phyloP scores from a whole-genome alignment of 495 filamentous ascomycete genomes.

The Penicillium canescens region DNA sequence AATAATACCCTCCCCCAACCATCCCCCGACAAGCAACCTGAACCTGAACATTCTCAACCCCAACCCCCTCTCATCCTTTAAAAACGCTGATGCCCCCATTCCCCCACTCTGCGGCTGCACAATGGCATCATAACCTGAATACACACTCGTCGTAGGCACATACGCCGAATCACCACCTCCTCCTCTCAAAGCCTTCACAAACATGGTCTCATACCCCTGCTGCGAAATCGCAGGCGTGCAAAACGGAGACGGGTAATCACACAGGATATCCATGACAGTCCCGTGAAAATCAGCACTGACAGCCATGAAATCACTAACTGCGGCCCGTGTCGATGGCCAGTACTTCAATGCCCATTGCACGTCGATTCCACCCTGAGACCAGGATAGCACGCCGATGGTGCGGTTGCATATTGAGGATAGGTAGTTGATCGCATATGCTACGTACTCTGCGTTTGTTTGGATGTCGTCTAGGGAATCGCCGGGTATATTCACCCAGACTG shows the following conservation, averaged over 20 bases:
- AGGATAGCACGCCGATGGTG: conserved; percentile 39
- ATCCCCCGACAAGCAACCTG: conserved; percentile 35
- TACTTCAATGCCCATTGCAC: conserved; percentile 52
- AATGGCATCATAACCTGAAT: conserved; percentile 39
- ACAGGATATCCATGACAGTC: conserved; percentile 29
- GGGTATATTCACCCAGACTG: conserved; percentile 54
- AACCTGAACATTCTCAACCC: conserved; percentile 44
- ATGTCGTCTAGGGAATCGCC: conserved; percentile 36
- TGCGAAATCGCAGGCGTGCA: conserved; percentile 37
- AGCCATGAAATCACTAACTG: conserved; percentile 39
- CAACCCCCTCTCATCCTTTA: conserved; percentile 33
- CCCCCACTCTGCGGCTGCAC: conserved; percentile 44
- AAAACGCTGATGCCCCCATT: conserved; percentile 34
- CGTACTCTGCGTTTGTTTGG: conserved; percentile 44
- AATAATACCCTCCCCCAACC: conserved; percentile 33
- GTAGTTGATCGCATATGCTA: conserved; percentile 45
- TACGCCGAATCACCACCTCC: conserved; percentile 44
- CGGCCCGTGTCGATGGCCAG: conserved; percentile 41
- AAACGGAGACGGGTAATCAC: conserved; percentile 14
- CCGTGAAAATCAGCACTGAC: conserved; percentile 50
- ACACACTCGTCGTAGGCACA: conserved; percentile 47
- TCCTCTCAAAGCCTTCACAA: conserved; percentile 33
- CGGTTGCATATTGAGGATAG: conserved; percentile 28
- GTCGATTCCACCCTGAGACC: conserved; percentile 45
- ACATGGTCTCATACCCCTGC: conserved; percentile 38